Evolutionary conservation across 345 rosid genomes (phyloP).

Genomic region (Raphanus raphanistrum): DNA sequence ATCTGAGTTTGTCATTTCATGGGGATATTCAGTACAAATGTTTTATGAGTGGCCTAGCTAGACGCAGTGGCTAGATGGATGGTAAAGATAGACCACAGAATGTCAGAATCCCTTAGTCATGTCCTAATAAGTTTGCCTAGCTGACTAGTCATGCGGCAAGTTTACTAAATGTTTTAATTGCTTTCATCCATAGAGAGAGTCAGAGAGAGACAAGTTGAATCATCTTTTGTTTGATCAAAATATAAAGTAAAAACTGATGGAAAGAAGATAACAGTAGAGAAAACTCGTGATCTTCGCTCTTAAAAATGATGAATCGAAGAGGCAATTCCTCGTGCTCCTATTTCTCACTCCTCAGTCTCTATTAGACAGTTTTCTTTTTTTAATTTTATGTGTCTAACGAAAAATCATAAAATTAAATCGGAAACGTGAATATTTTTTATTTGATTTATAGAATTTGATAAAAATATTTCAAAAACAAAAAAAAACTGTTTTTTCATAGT

Average conservation of each 20-base stretch:
- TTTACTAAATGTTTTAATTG: neutral
- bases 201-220: neutral
- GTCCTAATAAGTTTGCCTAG: neutral
- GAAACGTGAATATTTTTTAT: too few relatives aligned
- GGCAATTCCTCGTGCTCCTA: too few relatives aligned
- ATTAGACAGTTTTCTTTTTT: too few relatives aligned
- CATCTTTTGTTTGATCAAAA: neutral
- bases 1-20: neutral
- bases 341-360: too few relatives aligned
- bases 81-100: neutral
- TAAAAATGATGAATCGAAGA: neutral
- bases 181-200: neutral
- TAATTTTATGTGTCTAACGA: too few relatives aligned
- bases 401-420: too few relatives aligned
- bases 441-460: too few relatives aligned
- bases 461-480: too few relatives aligned
- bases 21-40: neutral
- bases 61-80: neutral
- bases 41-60: neutral
- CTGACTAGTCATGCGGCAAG: neutral
- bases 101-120: neutral
- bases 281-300: neutral
- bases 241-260: neutral
- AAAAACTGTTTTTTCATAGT: too few relatives aligned
- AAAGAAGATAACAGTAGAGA: neutral